Conservation (phyloP, 2,329 filamentous ascomycete species). For the Xylariaceae sp. region DNA sequence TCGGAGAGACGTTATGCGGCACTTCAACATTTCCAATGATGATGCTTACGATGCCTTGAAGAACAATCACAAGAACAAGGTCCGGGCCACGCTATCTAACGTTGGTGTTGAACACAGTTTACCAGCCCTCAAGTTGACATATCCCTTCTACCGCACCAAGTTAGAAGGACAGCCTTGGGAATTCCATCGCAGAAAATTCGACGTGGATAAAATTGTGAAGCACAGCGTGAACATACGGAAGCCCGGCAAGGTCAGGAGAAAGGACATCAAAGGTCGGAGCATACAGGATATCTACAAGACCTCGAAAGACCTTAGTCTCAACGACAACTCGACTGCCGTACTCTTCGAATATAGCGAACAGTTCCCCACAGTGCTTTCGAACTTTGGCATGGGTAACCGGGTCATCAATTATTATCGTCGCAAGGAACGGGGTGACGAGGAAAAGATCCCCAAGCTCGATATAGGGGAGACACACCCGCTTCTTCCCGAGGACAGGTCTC, state of each 20-base stretch:
- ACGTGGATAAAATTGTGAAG: conserved; percentile 52
- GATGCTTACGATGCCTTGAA: conserved; percentile 93
- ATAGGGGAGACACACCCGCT: conserved; percentile 86
- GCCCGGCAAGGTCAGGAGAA: conserved; percentile 69
- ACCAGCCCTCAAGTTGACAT: conserved; percentile 84
- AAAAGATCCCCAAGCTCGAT: conserved; percentile 71
- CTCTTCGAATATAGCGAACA: conserved; percentile 96
- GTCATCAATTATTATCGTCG: conserved; percentile 96
- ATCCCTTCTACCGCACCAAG: conserved; percentile 92
- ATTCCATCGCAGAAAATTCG: conserved; percentile 60
- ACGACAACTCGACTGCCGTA: conserved; percentile 81
- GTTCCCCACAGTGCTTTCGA: conserved; percentile 83
- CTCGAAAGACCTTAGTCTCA: conserved; percentile 77
- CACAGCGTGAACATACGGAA: conserved; percentile 34
- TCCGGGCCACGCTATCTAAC: conserved; percentile 85
- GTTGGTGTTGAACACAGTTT: conserved; percentile 91
- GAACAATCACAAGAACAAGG: conserved; percentile 94
- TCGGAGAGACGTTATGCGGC: conserved; percentile 66
- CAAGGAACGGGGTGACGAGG: conserved; percentile 67
- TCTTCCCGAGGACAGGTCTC: conserved; percentile 89
- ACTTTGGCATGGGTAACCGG: conserved; percentile 94
- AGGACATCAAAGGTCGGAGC: conserved; percentile 73
- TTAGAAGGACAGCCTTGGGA: conserved; percentile 66
- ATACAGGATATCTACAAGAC: conserved; percentile 72
- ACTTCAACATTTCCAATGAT: conserved; percentile 96